Evolutionary conservation across 208 protist genomes (phyloP).

Genomic region (Leishmania major): DNA sequence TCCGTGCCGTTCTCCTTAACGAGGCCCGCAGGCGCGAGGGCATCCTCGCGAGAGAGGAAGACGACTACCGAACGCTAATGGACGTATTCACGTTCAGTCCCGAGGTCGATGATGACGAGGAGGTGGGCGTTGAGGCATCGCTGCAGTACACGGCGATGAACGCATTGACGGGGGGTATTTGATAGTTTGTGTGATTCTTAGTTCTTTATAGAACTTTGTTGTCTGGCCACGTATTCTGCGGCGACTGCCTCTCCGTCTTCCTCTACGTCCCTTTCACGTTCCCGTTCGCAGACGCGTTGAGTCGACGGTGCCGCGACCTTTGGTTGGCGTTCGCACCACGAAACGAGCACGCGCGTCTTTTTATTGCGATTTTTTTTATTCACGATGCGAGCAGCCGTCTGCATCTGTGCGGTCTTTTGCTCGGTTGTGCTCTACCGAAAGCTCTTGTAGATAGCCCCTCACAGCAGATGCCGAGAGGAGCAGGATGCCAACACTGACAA

Average conservation of each 20-base stretch:
- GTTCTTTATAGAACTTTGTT: neutral
- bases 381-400: neutral
- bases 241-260: too few species aligned
- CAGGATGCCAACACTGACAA: neutral
- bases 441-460: neutral
- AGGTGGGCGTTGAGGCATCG: constrained; percentile 20
- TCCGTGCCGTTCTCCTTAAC: constrained; percentile 30
- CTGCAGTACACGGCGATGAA: neutral
- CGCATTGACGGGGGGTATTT: neutral
- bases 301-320: neutral
- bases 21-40: constrained; percentile 43
- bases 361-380: neutral
- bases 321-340: neutral
- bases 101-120: constrained; percentile 46
- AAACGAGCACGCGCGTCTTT: neutral
- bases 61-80: constrained; percentile 31
- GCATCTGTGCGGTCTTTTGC: neutral
- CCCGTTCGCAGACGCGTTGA: neutral
- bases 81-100: constrained; percentile 52
- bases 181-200: neutral
- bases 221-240: neutral
- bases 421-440: neutral
- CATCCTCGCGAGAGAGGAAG: constrained; percentile 32
- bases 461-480: neutral
- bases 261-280: neutral